Evolutionary conservation across 768 basidiomycete species (phyloP).

Genomic region (Rhizopogon rudus): DNA sequence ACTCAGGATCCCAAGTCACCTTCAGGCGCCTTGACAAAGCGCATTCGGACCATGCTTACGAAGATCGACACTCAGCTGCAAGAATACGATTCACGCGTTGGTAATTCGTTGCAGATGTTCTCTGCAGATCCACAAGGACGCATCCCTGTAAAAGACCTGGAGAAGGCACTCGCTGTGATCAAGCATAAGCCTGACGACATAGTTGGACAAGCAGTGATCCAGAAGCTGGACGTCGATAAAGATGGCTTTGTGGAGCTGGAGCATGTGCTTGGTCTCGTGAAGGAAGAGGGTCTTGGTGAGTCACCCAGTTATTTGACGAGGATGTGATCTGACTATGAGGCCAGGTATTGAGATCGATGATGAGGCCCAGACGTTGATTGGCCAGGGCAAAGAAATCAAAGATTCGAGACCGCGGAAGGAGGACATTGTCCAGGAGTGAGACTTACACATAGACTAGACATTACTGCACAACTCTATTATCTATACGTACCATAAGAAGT

Average conservation of each 20-base stretch:
- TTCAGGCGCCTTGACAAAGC: slow-evolving; percentile 86
- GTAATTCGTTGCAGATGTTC: slow-evolving; percentile 80
- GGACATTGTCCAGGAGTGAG: slow-evolving; percentile 83
- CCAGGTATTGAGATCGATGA: slow-evolving; percentile 82
- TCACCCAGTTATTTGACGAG: slow-evolving; percentile 1
- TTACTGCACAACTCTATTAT: slow-evolving; percentile 2
- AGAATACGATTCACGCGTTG: slow-evolving; percentile 87
- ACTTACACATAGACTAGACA: slow-evolving; percentile 9
- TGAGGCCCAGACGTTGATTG: slow-evolving; percentile 75
- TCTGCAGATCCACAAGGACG: slow-evolving; percentile 82
- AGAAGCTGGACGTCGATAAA: slow-evolving; percentile 93
- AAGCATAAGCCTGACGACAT: slow-evolving; percentile 91
- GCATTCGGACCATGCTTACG: slow-evolving; percentile 91
- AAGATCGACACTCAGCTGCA: slow-evolving; percentile 92
- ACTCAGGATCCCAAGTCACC: slow-evolving; percentile 72
- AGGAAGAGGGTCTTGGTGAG: slow-evolving; percentile 81
- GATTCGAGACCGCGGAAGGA: slow-evolving; percentile 85
- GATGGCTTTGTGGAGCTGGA: slow-evolving; percentile 95
- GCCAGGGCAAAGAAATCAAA: slow-evolving; percentile 80
- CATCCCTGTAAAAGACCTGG: slow-evolving; percentile 83
- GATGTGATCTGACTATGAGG: slow-evolving; percentile 4
- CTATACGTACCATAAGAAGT: background rate
- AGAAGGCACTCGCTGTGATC: slow-evolving; percentile 89
- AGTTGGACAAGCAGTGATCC: slow-evolving; percentile 78
- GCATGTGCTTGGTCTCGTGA: slow-evolving; percentile 85